Evolutionary conservation across 164 flowering plant genomes (phyloP).

Genomic region (Echeveria elegans): DNA sequence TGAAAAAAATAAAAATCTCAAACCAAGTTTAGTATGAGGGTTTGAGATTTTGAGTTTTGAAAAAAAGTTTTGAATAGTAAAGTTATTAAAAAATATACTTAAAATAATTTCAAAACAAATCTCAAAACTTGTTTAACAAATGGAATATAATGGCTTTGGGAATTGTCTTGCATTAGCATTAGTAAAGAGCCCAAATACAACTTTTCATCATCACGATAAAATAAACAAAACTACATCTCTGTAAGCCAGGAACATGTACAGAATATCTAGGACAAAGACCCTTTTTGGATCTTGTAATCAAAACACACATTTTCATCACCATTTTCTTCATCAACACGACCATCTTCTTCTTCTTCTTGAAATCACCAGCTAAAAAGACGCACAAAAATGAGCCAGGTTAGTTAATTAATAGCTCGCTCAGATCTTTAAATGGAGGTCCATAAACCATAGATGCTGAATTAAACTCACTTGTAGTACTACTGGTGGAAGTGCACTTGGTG

Average conservation of each 20-base stretch:
- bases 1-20: no score
- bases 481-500: background rate
- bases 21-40: no score
- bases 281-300: background rate
- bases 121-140: no score
- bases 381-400: background rate
- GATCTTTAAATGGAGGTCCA: background rate
- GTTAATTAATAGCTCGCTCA: background rate
- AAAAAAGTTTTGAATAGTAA: no score
- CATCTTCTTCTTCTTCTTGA: background rate
- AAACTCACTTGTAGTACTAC: conserved; percentile 1
- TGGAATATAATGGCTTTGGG: background rate
- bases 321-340: background rate
- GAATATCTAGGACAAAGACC: conserved; percentile 2
- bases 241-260: conserved; percentile 1
- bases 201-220: conserved; percentile 4
- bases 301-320: background rate
- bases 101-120: no score
- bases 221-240: background rate
- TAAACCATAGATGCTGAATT: background rate
- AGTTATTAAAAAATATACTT: no score
- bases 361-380: background rate
- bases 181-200: background rate
- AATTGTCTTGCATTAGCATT: background rate
- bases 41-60: no score